These are phyloP conservation scores for Clarireedia sp. DNA, from an alignment of 2,329 filamentous ascomycete species.

Conservation along the genomic window DNA sequence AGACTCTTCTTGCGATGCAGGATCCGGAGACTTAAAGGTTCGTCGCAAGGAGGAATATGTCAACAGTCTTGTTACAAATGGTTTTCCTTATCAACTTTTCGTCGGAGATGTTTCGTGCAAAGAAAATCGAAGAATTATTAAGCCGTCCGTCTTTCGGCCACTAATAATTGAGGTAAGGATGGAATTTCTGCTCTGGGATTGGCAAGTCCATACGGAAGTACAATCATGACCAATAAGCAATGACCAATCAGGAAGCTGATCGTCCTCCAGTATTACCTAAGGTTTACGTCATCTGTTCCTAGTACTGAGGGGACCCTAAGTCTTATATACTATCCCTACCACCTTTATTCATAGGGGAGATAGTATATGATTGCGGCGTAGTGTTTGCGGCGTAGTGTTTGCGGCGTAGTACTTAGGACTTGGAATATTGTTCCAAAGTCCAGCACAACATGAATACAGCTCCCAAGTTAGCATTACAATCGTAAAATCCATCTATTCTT, in stretches of 20 bases:
- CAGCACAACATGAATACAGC: too few species aligned
- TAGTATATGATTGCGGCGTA: too few species aligned
- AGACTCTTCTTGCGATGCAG: background rate
- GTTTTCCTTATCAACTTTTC: background rate
- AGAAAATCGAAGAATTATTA: background rate
- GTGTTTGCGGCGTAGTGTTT: too few species aligned
- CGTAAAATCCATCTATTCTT: too few species aligned
- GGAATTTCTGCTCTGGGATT: background rate
- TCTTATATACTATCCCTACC: too few species aligned
- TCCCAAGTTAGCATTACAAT: too few species aligned
- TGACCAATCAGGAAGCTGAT: background rate
- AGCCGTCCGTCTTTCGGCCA: background rate
- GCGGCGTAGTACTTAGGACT: too few species aligned
- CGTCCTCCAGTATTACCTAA: background rate
- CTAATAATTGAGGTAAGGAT: background rate
- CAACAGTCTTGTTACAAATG: background rate
- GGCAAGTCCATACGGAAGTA: background rate
- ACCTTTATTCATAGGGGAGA: too few species aligned
- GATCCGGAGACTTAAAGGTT: too few species aligned
- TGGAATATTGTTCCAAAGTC: too few species aligned
- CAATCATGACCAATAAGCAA: background rate
- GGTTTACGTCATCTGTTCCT: background rate
- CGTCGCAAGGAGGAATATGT: too few species aligned
- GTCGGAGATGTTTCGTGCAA: background rate
- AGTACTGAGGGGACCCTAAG: too few species aligned